Base-by-base conservation (phyloP, 768 basidiomycete genomes). In the Rhizopogon salebrosus region DNA sequence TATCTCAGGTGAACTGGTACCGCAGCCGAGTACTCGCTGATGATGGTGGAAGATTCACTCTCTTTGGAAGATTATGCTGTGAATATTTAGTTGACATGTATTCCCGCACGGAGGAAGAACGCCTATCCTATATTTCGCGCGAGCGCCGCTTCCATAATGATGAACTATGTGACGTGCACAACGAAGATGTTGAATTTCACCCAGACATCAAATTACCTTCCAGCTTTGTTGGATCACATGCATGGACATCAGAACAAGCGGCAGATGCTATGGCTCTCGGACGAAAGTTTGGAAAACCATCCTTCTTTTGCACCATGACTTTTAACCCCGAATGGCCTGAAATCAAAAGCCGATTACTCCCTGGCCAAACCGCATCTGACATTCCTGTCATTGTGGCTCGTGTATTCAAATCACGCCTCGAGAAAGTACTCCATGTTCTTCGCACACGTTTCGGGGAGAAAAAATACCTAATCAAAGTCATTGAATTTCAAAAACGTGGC, bases 401-500 rank as follows among this genome's bases (percentile, higher is more conserved):
- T 4, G 72, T 72, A 1, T 77, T 77, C 60, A 64, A 70, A 34
- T 63, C 55, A 13, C 68, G 69, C 49, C 56, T 76, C 0, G 10
- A 49, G 0, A 49, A 62, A 0, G 59, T 73, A 0, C 22, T 67
- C 0, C 16, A 61, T 1, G 34, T 63, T 1, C 55, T 74, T 0
- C 59, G 61, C 31, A 61, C 56, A 1, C 70, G 69, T 60, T 72
- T 70, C 50, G 73, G 72, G 0, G 16, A 16, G 1, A 51, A 58
- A 0, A 6, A 63, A 0, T 75, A 75, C 46, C 39, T 49, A 10
- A 66, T 78, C 8, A 61, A 72, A 24, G 58, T 54, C 11, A 57
- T 75, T 29, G 72, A 77, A 56, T 76, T 76, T 51, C 72, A 75
- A 46, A 75, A 76, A 48, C 64, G 69, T 0, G 72, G 75, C 0